Evolutionary conservation across 1,139 yeast genomes (phyloP), one percentile per base, ranked within the genome.

Genomic region (Blastobotrys buckinghamii): DNA sequence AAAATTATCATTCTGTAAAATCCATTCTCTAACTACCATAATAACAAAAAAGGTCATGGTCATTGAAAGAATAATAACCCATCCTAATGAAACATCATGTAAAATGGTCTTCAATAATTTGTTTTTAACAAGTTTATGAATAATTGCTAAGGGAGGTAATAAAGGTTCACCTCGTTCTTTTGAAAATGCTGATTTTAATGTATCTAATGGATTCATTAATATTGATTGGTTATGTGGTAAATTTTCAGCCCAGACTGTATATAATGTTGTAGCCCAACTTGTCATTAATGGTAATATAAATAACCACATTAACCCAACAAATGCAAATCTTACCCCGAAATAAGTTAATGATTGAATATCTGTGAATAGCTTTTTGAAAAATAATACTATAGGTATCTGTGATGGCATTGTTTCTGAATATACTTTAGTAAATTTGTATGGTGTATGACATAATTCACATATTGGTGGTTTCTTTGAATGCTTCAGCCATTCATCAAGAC

Each of bases 371-470:
- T 59, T 62, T 29, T 59, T 61, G 9, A 65, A 34, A 19, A 79
- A 59, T 44, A 80, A 62, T 1, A 57, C 54, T 2, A 78, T 15
- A 0, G 96, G 96, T 16, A 85, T 75, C 29, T 67, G 67, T 4
- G 70, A 72, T 0, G 96, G 96, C 77, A 86, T 83, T 46, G 78
- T 69, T 2, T 80, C 82, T 48, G 79, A 81, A 62, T 83, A 87
- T 2, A 84, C 76, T 24, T 90, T 84, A 40, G 76, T 75, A 65
- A 92, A 86, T 51, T 73, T 75, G 65, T 85, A 90, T 15, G 82
- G 79, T 26, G 86, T 74, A 59, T 88, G 84, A 64, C 99, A 92
- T 33, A 92, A 86, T 64, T 92, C 98, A 74, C 99, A 92, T 41
- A 78, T 75, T 42, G 81, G 77, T 39, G 77, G 73, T 45, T 78